Base-by-base conservation (phyloP, 345 rosid species). In the Ailanthus altissimus region DNA sequence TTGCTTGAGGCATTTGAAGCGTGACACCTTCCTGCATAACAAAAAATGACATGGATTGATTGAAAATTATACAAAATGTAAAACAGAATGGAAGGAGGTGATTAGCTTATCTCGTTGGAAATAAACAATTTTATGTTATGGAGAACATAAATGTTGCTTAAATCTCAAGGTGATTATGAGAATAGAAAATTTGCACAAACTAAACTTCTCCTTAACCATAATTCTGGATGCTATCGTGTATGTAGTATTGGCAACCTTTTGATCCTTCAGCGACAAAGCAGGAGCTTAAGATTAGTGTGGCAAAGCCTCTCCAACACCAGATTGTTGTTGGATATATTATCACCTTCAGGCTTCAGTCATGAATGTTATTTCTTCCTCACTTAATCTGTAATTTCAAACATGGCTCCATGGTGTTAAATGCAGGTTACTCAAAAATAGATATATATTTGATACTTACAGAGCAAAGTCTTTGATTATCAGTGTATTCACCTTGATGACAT, bases 221-320 rank as follows among this genome's bases (percentile, higher is more conserved):
- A 32, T 28, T 72, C n/a, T 40, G 38, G 40, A 40, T 25, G 46
- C 72, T 78, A 81, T 80, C 89, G 81, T 79, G 78, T n/a, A 91
- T 86, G 78, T 83, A 87, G 65, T 90, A 90, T 76, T 82, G 80
- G 72, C 92, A 89, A 28, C 97, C 92, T 25, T 82, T 65, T 58
- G 86, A 76, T 13, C 91, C 95, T 42, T 89, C 86, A 1, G 94
- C 87, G 68, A 92, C 90, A 53, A 32, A 90, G 59, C 85, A 92
- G 76, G 57, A 89, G 89, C 85, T 82, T 88, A 73, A 89, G 69
- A 56, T 85, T 84, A 12, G 90, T 84, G 81, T 89, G 80, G 67
- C 84, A 88, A 80, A 80, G 84, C 75, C 80, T 85, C 87, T 88
- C 75, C 51, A 85, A 68, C 84, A 88, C 93, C 1, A 82, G 85